A percentile compares a stretch with the other conserved stretches of the same genome.
Evolutionary conservation across 306 rosid genomes (phyloP).

Genomic region (Fragaria nilgerrensis): DNA sequence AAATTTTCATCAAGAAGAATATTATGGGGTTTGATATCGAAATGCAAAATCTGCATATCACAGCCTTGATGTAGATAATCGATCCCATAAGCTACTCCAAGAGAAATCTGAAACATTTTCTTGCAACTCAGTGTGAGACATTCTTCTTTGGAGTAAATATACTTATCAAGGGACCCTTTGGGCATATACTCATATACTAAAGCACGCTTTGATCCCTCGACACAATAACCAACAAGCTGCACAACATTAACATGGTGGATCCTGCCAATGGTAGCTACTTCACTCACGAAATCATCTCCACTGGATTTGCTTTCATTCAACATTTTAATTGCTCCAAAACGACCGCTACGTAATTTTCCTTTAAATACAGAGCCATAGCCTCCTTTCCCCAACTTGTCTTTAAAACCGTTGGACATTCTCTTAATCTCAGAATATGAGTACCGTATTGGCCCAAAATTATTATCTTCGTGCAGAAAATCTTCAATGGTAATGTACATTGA

Average conservation of each 20-base stretch:
- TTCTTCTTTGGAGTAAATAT: not conserved
- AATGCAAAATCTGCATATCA: constrained; percentile 14
- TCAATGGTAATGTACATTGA: not conserved
- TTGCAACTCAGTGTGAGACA: not conserved
- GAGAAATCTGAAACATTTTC: not conserved
- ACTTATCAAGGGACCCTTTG: constrained; percentile 1
- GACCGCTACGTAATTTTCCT: not conserved
- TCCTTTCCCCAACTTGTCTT: not conserved
- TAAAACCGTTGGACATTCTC: not conserved
- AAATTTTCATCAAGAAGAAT: constrained; percentile 18
- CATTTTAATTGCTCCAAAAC: not conserved
- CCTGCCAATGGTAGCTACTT: not conserved
- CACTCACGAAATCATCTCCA: not conserved
- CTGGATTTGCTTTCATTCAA: not conserved
- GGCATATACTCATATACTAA: constrained; percentile 7
- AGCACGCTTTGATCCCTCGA: not conserved
- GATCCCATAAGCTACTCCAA: not conserved
- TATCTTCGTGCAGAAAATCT: not conserved
- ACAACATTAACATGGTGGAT: constrained; percentile 12
- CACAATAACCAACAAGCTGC: constrained; percentile 7
- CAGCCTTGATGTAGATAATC: constrained; percentile 12
- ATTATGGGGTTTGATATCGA: not conserved
- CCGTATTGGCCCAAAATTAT: not conserved
- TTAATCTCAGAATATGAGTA: not conserved
- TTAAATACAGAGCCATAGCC: not conserved